Base-by-base conservation (phyloP, 2,329 filamentous ascomycete species). In the Neofusicoccum cordaticola region DNA sequence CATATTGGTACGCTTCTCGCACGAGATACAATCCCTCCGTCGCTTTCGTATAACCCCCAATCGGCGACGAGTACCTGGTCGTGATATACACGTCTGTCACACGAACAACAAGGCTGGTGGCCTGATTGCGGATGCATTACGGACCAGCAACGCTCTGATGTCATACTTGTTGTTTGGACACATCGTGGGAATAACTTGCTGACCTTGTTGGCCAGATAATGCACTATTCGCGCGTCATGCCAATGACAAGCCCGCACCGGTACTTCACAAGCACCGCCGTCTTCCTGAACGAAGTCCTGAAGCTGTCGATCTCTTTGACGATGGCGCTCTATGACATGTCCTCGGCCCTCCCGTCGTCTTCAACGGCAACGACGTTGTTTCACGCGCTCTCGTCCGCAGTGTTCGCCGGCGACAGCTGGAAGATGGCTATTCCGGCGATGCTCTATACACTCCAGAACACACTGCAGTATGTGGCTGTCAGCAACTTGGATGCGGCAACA, bases 191-290 rank as follows among this genome's bases (percentile, higher is more conserved):
- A 39, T 11, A 39, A 37, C 41, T 44, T 50, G 62, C 66, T 69
- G 22, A 60, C 56, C 27, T 15, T 9, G 9, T 1, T n/a, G 56
- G 27, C 34, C 73, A 94, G 91, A 85, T 97, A 64, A 90, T 97
- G 84, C 94, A 97, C 80, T 97, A 98, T 78, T 97, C 93, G 35
- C 88, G 93, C 69, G 88, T 96, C 66, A 97, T 97, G 93, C 90
- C 93, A n/a, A 84, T 88, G 9, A 83, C 86, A 9, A 88, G 89
- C 74, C 91, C 92, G 69, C 91, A 93, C 73, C 89, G 93, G 75
- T 98, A 97, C 78, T 92, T 95, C 71, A 89, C 94, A 44, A 97
- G 93, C 47, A 98, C 95, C 9, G 93, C 94, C 48, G 92, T 99
- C 63, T 92, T 98, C 75, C 84, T 98, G 68, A 95, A 93, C 77